A percentile compares a stretch with the other conserved stretches of the same genome.
phyloP scores from a whole-genome alignment of 1,284 basidiomycete species.

The Taiwanofungus camphoratus region DNA sequence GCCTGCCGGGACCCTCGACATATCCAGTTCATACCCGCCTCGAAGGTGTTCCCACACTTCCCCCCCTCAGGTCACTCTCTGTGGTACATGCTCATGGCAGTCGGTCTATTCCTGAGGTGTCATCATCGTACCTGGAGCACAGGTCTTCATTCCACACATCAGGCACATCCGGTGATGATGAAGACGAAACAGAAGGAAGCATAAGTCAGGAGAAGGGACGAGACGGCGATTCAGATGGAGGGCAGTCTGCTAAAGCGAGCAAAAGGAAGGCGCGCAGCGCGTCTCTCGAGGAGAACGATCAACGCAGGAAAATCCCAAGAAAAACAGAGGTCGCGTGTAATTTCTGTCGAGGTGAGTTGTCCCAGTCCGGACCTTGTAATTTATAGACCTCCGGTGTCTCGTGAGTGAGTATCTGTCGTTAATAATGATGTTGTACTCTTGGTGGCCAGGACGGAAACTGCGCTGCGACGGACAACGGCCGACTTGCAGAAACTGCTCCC shows the following conservation, averaged over 20 bases:
- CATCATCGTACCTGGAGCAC: no score
- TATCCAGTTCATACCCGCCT: no score
- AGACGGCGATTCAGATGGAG: constrained; percentile 7
- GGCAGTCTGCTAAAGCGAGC: constrained; percentile 8
- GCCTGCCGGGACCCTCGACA: no score
- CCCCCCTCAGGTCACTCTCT: no score
- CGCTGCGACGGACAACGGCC: constrained; percentile 62
- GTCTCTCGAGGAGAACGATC: constrained; percentile 18
- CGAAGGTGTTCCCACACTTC: no score
- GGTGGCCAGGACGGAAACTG: constrained; percentile 55
- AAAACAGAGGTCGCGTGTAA: constrained; percentile 62
- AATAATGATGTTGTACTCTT: neutral
- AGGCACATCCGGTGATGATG: constrained; percentile 3
- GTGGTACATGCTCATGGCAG: no score
- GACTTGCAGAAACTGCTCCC: constrained; percentile 51
- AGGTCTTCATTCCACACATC: neutral
- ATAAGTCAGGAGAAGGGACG: constrained; percentile 3
- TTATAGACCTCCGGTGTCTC: neutral
- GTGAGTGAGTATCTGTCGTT: neutral
- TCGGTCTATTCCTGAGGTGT: no score
- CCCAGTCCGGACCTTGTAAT: constrained; percentile 7
- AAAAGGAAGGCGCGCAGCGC: constrained; percentile 12
- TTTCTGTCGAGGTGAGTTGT: constrained; percentile 61
- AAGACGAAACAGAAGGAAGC: constrained; percentile 2
- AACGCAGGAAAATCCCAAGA: constrained; percentile 29